These are phyloP conservation scores for Persicaria maculosa DNA, from an alignment of 148 eudicot species.

Conservation along the genomic window DNA sequence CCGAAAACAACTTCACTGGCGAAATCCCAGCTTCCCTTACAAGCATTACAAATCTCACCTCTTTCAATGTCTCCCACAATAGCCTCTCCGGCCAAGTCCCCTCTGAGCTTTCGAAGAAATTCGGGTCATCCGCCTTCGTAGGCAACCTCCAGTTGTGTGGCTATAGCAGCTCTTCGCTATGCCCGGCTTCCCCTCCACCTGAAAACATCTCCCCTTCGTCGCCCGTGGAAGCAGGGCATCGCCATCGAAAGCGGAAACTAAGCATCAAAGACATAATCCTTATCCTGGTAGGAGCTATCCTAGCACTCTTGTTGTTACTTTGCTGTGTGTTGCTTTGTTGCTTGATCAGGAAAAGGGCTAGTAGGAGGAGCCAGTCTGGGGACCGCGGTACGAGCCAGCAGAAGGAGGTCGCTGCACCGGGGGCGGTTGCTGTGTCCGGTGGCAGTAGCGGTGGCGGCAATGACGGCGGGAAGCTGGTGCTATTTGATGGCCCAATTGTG, in stretches of 20 bases:
- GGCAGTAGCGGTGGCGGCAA: conserved; percentile 38
- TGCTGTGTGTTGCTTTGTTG: conserved; percentile 59
- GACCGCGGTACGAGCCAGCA: conserved; percentile 15
- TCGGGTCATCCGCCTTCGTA: conserved; percentile 41
- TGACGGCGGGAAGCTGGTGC: conserved; percentile 77
- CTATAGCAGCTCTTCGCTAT: conserved; percentile 43
- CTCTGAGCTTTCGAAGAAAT: conserved; percentile 27
- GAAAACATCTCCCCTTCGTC: conserved; percentile 24
- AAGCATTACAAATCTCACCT: conserved; percentile 36
- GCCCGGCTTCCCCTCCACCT: conserved; percentile 46
- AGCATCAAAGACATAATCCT: conserved; percentile 60
- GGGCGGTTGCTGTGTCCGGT: conserved; percentile 21
- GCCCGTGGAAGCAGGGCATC: conserved; percentile 11
- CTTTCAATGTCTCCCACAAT: conserved; percentile 59
- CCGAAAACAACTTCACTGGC: conserved; percentile 44
- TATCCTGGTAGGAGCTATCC: conserved; percentile 53
- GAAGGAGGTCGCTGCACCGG: conserved; percentile 14
- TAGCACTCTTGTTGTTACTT: conserved; percentile 38
- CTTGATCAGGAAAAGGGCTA: conserved; percentile 52
- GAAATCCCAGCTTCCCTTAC: conserved; percentile 38
- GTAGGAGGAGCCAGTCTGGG: conserved; percentile 20
- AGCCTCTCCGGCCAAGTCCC: conserved; percentile 53
- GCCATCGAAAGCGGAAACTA: conserved; percentile 21
- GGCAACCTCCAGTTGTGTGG: conserved; percentile 67
- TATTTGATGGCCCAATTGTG: conserved; percentile 77